phyloP scores from a whole-genome alignment of 129 eudicot genomes.

The Rutidosis leptorrhynchoides region DNA sequence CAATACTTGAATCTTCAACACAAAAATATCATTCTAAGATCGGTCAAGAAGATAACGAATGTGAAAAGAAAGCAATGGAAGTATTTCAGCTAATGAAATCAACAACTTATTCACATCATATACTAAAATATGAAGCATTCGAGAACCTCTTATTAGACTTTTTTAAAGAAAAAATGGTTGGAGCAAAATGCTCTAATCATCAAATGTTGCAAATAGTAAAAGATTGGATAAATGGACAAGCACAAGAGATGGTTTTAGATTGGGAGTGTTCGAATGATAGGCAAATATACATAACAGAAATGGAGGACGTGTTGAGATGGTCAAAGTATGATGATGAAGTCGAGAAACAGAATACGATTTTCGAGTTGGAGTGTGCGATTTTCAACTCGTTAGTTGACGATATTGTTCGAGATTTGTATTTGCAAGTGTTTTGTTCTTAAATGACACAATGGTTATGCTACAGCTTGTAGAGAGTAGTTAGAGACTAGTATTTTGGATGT shows the following conservation, averaged over 20 bases:
- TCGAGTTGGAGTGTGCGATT: conserved; percentile 55
- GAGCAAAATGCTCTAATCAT: conserved; percentile 12
- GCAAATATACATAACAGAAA: conserved; percentile 46
- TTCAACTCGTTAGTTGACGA: conserved; percentile 45
- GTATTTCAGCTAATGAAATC: conserved; percentile 46
- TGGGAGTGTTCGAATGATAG: conserved; percentile 58
- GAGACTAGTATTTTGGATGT: no score
- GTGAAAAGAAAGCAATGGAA: conserved; percentile 34
- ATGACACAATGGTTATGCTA: conserved; percentile 16
- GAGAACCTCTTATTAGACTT: conserved; percentile 50
- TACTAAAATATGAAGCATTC: conserved; percentile 29
- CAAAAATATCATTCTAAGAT: conserved; percentile 17
- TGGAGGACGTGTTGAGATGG: conserved; percentile 58
- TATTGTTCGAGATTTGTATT: conserved; percentile 38
- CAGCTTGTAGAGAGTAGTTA: conserved; percentile 34
- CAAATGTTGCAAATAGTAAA: conserved; percentile 37
- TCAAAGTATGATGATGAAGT: conserved; percentile 36
- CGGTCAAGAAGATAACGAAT: conserved; percentile 25
- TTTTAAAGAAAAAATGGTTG: conserved; percentile 41
- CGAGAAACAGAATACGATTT: conserved; percentile 44
- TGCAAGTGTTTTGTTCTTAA: not conserved
- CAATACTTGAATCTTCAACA: conserved; percentile 31
- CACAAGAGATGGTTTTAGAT: conserved; percentile 30
- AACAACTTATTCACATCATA: conserved; percentile 27
- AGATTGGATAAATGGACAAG: conserved; percentile 59